phyloP scores from a whole-genome alignment of 345 rosid species.

The Arabidopsis suecica region DNA sequence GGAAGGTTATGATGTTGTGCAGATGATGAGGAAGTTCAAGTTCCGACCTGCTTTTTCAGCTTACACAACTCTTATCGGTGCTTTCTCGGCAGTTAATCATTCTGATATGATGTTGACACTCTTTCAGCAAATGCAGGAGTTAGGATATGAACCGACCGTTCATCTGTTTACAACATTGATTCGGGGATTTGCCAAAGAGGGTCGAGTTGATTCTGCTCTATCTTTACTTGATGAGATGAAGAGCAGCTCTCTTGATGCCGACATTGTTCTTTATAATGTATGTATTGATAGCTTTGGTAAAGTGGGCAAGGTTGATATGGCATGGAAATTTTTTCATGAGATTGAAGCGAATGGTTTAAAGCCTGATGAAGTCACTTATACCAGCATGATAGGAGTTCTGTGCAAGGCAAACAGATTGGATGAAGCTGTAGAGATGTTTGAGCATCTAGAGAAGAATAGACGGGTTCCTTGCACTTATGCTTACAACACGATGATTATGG shows the following conservation, averaged over 20 bases:
- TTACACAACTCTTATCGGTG: conserved; percentile 88
- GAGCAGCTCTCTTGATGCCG: conserved; percentile 75
- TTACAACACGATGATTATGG: conserved; percentile 97
- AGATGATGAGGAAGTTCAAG: conserved; percentile 87
- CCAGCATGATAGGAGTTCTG: conserved; percentile 88
- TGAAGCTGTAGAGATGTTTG: conserved; percentile 87
- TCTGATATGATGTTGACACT: conserved; percentile 79
- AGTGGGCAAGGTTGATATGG: conserved; percentile 91
- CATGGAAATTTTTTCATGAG: conserved; percentile 98
- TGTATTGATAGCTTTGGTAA: conserved; percentile 96
- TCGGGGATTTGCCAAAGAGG: conserved; percentile 80
- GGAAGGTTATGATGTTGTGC: conserved; percentile 78
- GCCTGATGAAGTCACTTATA: conserved; percentile 93
- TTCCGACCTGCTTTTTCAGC: conserved; percentile 95
- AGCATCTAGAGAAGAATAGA: conserved; percentile 70
- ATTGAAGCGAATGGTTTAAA: conserved; percentile 66
- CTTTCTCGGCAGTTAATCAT: conserved; percentile 61
- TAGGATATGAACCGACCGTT: conserved; percentile 86
- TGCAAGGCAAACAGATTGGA: conserved; percentile 80
- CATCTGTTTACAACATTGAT: conserved; percentile 88
- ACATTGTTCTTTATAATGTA: conserved; percentile 89
- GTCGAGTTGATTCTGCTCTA: conserved; percentile 82
- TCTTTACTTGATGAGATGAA: conserved; percentile 91
- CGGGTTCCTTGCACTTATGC: conserved; percentile 89
- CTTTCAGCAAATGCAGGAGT: conserved; percentile 92